Conservation (phyloP, 2,329 filamentous ascomycete genomes). For the Xylariaceae sp. region DNA sequence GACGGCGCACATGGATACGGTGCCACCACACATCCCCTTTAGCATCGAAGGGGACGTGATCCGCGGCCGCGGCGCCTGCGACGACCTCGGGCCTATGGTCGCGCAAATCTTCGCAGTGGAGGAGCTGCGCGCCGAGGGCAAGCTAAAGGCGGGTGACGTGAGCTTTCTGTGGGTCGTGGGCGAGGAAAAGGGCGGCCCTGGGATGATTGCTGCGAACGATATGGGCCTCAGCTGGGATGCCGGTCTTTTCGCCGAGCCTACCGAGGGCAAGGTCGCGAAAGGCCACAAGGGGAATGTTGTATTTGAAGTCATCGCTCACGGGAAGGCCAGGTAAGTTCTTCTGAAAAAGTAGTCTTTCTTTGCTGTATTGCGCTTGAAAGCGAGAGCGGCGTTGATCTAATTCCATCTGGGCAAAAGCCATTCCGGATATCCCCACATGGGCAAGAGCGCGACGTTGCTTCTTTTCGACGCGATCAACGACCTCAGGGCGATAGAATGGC, state of each 20-base stretch:
- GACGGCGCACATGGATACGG: constrained; percentile 38
- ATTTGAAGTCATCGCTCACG: constrained; percentile 32
- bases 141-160: constrained; percentile 29
- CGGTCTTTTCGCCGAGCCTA: constrained; percentile 52
- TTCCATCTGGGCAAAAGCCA: constrained; percentile 23
- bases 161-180: constrained; percentile 41
- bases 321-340: constrained; percentile 27
- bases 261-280: constrained; percentile 48
- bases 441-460: constrained; percentile 34
- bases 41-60: constrained; percentile 37
- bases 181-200: constrained; percentile 52
- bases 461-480: constrained; percentile 34
- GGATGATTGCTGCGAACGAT: constrained; percentile 49
- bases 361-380: background rate
- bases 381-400: background rate
- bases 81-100: constrained; percentile 40
- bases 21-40: constrained; percentile 52
- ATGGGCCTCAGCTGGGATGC: constrained; percentile 41
- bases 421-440: constrained; percentile 36
- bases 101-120: constrained; percentile 47
- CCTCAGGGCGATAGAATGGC: constrained; percentile 32
- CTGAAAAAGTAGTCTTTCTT: background rate
- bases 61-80: constrained; percentile 44
- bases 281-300: constrained; percentile 48
- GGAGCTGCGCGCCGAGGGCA: constrained; percentile 28